Evolutionary conservation across 73 alveolate species (phyloP), one percentile per base, ranked within the genome.

Genomic region (Tetrahymena borealis): DNA sequence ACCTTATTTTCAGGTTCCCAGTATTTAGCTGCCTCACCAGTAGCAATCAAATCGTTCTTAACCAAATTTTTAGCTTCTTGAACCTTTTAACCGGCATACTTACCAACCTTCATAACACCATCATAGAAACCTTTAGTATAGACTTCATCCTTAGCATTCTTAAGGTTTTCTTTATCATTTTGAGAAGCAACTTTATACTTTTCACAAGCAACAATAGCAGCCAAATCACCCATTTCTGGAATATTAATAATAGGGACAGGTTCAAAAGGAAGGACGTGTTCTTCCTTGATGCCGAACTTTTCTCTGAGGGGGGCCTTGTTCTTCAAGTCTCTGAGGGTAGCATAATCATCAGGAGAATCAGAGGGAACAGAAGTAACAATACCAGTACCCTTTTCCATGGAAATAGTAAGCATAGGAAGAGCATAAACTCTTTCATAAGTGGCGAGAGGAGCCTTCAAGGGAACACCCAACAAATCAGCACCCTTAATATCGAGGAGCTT

Each of bases 321-420:
- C 95, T 98, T 91, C 96, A 97, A 96, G 91, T 98, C 99, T 91
- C 97, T 95, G 79, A 98, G 92, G 31, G 99, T 97, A 12, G 99
- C 99, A 94, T 97, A 98, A 91, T 98, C 99, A 92, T 97, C 99
- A 13, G 99, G 99, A 32, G 99, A 96, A 85, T 98, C 99, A 20
- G 99, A 94, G 4, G 99, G 99, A 15, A 98, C 99, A 18, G 98
- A 94, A 13, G 99, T 98, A 11, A 98, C 99, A 33, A 98, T 96
- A 32, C 99, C 99, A 0, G 99, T 98, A 33, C 99, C 99, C 93
- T 98, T 98, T 79, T 92, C 91, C 99, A 98, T 98, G 78, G 99
- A 97, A 38, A 98, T 98, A 38, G 99, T 97, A 93, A 94, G 94
- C 99, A 98, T 97, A 18, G 99, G 99, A 35, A 98, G 95, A 11